These are phyloP conservation scores for Pterula multifida DNA, from an alignment of 1,284 basidiomycete species.

Conservation along the genomic window DNA sequence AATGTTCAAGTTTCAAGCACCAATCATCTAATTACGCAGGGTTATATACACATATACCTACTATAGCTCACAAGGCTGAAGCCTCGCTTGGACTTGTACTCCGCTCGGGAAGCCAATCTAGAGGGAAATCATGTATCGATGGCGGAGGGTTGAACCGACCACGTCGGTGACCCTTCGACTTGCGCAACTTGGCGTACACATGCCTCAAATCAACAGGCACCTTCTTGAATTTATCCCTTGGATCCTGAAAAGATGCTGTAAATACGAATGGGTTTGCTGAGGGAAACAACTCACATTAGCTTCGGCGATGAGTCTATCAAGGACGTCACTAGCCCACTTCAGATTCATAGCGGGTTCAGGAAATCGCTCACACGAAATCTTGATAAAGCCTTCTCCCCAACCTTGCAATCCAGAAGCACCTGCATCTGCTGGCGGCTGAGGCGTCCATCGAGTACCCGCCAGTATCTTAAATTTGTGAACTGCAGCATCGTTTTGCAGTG, in stretches of 20 bases:
- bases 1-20: too few relatives aligned
- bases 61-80: too few relatives aligned
- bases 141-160: constrained; percentile 45
- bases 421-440: constrained; percentile 54
- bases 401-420: constrained; percentile 34
- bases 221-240: constrained; percentile 40
- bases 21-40: too few relatives aligned
- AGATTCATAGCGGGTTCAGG: constrained; percentile 69
- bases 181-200: constrained; percentile 54
- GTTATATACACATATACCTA: too few relatives aligned
- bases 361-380: constrained; percentile 79
- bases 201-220: constrained; percentile 73
- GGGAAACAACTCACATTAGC: constrained; percentile 57
- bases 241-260: constrained; percentile 24
- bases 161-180: constrained; percentile 56
- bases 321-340: constrained; percentile 74
- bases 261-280: constrained; percentile 6
- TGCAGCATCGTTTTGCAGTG: constrained; percentile 47
- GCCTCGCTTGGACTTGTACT: too few relatives aligned
- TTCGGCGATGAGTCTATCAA: constrained; percentile 59
- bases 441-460: constrained; percentile 75
- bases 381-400: constrained; percentile 66
- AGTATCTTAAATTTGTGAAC: constrained; percentile 73
- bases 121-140: constrained; percentile 66
- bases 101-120: constrained; percentile 69